Conservation (phyloP, 2,329 filamentous ascomycete species). For the Verticillium nubilum region DNA sequence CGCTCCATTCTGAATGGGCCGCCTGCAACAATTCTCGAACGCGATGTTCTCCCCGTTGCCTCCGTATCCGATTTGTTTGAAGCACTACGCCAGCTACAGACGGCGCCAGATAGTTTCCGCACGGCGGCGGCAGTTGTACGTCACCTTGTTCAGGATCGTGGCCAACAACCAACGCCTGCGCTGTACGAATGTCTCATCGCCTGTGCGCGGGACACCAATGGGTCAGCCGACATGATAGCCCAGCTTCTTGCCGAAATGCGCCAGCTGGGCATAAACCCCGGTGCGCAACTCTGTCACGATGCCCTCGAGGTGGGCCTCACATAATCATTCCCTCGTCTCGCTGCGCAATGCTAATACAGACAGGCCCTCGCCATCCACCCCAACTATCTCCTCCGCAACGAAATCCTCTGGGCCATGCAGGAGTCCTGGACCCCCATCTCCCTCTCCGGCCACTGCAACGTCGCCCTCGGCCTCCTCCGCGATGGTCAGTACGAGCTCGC, state of each 20-base stretch:
- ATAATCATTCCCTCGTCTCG: neutral
- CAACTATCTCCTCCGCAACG: conserved; percentile 70
- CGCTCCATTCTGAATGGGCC: neutral
- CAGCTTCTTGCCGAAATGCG: conserved; percentile 70
- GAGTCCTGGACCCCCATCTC: conserved; percentile 62
- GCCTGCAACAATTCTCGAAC: conserved; percentile 18
- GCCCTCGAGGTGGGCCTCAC: conserved; percentile 53
- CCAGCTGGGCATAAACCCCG: conserved; percentile 54
- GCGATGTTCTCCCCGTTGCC: conserved; percentile 9
- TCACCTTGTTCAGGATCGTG: conserved; percentile 51
- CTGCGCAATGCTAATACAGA: conserved; percentile 3
- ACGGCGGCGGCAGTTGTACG: conserved; percentile 43
- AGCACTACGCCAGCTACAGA: conserved; percentile 34
- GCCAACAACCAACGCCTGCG: conserved; percentile 47
- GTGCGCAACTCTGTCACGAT: conserved; percentile 60
- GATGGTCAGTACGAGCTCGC: conserved; percentile 82
- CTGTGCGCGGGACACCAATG: conserved; percentile 61
- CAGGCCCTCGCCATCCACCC: conserved; percentile 76
- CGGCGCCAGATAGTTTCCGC: conserved; percentile 28
- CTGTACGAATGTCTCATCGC: conserved; percentile 73
- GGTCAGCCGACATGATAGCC: conserved; percentile 59
- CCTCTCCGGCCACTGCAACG: conserved; percentile 57
- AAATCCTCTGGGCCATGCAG: conserved; percentile 69
- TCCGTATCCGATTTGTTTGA: conserved; percentile 38
- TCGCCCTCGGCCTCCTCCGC: conserved; percentile 69